These are phyloP conservation scores for Monosporozyma aerobia DNA, from an alignment of 805 yeast genomes.

Conservation along the genomic window DNA sequence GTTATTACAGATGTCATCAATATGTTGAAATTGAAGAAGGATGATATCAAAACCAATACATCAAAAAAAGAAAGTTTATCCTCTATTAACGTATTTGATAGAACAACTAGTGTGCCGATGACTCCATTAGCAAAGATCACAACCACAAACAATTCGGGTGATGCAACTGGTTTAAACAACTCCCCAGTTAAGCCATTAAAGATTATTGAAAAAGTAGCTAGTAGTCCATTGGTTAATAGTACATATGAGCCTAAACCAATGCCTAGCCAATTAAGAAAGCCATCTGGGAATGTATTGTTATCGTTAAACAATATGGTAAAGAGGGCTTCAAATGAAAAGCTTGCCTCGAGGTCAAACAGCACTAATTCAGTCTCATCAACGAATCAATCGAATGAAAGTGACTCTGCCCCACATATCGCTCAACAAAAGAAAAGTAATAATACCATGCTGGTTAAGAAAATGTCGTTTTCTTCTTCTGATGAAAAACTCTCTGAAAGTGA, in stretches of 20 bases:
- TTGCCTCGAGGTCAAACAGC: background rate
- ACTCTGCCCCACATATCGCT: background rate
- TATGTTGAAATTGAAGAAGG: constrained; percentile 4
- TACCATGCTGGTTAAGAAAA: background rate
- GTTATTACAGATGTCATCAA: constrained; percentile 51
- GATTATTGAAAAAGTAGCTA: constrained; percentile 43
- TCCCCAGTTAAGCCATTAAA: constrained; percentile 56
- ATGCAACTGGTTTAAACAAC: background rate
- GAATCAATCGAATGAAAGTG: background rate
- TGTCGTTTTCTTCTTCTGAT: background rate
- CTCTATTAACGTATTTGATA: background rate
- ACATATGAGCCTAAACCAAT: constrained; percentile 1
- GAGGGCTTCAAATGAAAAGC: background rate
- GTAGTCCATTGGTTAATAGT: constrained; percentile 4
- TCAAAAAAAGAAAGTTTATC: background rate
- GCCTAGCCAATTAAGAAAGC: constrained; percentile 14
- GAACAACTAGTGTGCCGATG: background rate
- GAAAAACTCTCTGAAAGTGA: background rate
- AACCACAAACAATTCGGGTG: background rate
- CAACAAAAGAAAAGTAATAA: background rate
- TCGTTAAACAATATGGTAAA: background rate
- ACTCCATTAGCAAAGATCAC: background rate
- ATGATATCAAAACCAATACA: background rate
- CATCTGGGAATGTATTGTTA: constrained; percentile 12
- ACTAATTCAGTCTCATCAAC: background rate